Evolutionary conservation across 1,139 yeast genomes (phyloP).

Genomic region (Groenewaldozyma auringiensis): DNA sequence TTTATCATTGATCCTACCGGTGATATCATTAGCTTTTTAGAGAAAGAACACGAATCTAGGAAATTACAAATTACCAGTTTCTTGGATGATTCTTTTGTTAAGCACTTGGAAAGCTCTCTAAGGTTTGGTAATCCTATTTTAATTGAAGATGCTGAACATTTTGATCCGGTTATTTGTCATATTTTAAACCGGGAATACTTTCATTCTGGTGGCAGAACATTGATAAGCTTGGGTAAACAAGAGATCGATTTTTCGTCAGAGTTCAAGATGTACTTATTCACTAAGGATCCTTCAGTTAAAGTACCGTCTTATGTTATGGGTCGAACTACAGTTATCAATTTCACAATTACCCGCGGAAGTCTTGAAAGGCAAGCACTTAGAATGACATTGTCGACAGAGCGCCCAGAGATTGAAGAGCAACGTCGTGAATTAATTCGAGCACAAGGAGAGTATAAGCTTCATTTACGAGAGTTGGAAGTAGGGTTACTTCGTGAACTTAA

Average conservation of each 20-base stretch:
- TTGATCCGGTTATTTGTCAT: slow-evolving; percentile 65
- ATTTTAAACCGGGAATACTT: slow-evolving; percentile 55
- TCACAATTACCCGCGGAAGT: slow-evolving; percentile 60
- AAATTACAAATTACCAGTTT: slow-evolving; percentile 59
- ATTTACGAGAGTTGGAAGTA: slow-evolving; percentile 52
- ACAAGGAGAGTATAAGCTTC: slow-evolving; percentile 54
- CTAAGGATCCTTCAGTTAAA: slow-evolving; percentile 47
- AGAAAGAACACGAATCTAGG: slow-evolving; percentile 28
- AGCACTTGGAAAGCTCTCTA: slow-evolving; percentile 69
- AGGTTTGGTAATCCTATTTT: slow-evolving; percentile 74
- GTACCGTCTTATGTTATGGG: slow-evolving; percentile 53
- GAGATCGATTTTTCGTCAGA: slow-evolving; percentile 60
- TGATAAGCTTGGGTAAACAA: slow-evolving; percentile 54
- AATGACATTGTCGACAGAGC: slow-evolving; percentile 44
- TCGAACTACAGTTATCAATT: slow-evolving; percentile 59
- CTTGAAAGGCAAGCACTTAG: slow-evolving; percentile 59
- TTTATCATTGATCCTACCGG: slow-evolving; percentile 70
- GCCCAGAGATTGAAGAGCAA: slow-evolving; percentile 62
- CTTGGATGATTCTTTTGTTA: slow-evolving; percentile 57
- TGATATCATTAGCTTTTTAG: slow-evolving; percentile 38
- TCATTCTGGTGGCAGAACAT: slow-evolving; percentile 61
- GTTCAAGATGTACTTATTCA: slow-evolving; percentile 53
- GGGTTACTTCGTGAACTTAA: slow-evolving; percentile 52
- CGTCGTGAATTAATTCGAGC: slow-evolving; percentile 46
- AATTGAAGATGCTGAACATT: slow-evolving; percentile 70